These are phyloP conservation scores for Beverwykella pulmonaria DNA, from an alignment of 495 filamentous ascomycete species.

Conservation along the genomic window DNA sequence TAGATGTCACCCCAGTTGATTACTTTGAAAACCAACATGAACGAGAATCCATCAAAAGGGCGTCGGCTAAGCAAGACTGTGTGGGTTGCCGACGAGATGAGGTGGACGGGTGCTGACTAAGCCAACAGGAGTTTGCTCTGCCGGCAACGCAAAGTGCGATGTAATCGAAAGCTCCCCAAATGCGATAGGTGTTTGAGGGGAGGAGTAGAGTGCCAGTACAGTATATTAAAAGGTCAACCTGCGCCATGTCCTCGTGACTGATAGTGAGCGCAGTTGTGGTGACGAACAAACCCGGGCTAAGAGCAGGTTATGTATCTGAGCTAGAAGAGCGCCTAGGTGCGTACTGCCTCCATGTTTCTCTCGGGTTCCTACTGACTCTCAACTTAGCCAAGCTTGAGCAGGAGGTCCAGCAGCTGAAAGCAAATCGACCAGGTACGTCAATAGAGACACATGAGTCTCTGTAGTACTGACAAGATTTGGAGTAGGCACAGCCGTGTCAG, in stretches of 20 bases:
- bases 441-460: neutral
- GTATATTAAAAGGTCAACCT: neutral
- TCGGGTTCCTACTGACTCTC: slow-evolving; percentile 1
- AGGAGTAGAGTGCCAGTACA: slow-evolving; percentile 21
- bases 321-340: slow-evolving; percentile 41
- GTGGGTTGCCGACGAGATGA: neutral
- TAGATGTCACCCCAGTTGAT: neutral
- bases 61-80: slow-evolving; percentile 27
- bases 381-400: slow-evolving; percentile 22
- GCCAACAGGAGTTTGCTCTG: slow-evolving; percentile 18
- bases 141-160: slow-evolving; percentile 22
- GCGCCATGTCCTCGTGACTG: neutral
- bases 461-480: neutral
- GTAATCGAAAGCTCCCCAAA: slow-evolving; percentile 24
- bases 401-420: slow-evolving; percentile 32
- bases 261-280: slow-evolving; percentile 7
- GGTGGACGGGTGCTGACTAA: neutral
- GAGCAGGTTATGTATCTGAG: slow-evolving; percentile 43
- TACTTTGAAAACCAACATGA: slow-evolving; percentile 3
- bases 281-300: slow-evolving; percentile 40
- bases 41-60: slow-evolving; percentile 4
- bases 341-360: neutral
- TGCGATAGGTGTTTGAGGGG: slow-evolving; percentile 20
- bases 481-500: neutral
- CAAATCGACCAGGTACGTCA: slow-evolving; percentile 17